Conservation (phyloP, 176 grass and related monocot species). For the Tuctoria greenei region DNA sequence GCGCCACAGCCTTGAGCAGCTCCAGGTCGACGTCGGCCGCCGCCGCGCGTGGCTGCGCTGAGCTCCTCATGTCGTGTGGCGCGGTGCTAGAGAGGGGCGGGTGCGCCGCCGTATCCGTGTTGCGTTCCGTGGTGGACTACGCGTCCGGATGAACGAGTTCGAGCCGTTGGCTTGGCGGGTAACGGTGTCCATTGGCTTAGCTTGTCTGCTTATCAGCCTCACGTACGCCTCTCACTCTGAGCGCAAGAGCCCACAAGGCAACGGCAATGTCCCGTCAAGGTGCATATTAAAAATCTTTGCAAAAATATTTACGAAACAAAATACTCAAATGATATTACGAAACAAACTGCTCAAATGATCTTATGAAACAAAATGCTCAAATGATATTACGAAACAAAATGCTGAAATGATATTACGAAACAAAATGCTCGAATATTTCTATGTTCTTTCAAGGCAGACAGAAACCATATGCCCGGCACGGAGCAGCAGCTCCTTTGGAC, state of each 20-base stretch:
- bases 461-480: background rate
- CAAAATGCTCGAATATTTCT: background rate
- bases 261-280: background rate
- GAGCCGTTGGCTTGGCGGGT: conserved; percentile 15
- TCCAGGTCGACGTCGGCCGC: conserved; percentile 41
- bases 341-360: background rate
- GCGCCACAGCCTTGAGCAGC: conserved; percentile 78
- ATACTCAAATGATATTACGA: background rate
- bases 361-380: background rate
- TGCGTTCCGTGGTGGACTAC: background rate
- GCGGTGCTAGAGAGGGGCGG: background rate
- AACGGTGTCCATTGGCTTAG: background rate
- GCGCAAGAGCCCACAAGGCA: background rate
- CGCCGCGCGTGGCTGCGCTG: background rate
- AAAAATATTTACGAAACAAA: background rate
- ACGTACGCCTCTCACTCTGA: background rate
- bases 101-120: background rate
- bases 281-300: background rate
- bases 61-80: conserved; percentile 36
- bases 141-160: background rate
- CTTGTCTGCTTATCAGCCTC: background rate
- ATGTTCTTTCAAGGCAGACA: background rate
- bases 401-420: no score
- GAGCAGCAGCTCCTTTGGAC: background rate
- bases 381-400: background rate